A percentile compares a stretch with the other conserved stretches of the same genome.
phyloP scores from a whole-genome alignment of 495 filamentous ascomycete species.

The Stereocaulon alpinum region DNA sequence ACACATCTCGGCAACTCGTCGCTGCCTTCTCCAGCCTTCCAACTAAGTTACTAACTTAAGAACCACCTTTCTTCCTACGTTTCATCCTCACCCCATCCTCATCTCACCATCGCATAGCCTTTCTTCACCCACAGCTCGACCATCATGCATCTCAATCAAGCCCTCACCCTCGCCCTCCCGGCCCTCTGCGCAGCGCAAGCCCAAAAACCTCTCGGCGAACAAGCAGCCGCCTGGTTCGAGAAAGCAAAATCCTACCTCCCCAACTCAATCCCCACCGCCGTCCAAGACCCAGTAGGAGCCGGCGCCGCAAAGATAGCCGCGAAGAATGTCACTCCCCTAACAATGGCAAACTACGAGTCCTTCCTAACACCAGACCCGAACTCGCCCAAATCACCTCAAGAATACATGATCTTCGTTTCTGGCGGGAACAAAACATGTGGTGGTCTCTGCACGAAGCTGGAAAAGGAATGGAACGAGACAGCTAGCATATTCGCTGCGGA shows the following conservation, averaged over 20 bases:
- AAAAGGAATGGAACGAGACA: slow-evolving; percentile 55
- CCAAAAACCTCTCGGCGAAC: slow-evolving; percentile 61
- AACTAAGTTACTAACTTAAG: no score
- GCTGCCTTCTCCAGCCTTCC: neutral
- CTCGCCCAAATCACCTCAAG: slow-evolving; percentile 45
- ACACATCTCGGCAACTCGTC: no score
- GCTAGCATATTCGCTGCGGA: slow-evolving; percentile 54
- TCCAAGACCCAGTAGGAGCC: slow-evolving; percentile 40
- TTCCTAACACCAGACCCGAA: slow-evolving; percentile 50
- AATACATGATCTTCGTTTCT: slow-evolving; percentile 73
- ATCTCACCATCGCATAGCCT: neutral
- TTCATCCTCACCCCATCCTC: neutral
- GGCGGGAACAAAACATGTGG: slow-evolving; percentile 86
- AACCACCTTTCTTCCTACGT: neutral
- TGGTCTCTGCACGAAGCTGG: slow-evolving; percentile 39
- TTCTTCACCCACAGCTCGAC: slow-evolving; percentile 8
- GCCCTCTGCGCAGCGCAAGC: slow-evolving; percentile 61
- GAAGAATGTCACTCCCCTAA: slow-evolving; percentile 50
- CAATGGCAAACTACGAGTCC: slow-evolving; percentile 60
- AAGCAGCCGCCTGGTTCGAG: slow-evolving; percentile 54
- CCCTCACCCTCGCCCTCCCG: slow-evolving; percentile 55
- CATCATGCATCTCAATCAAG: slow-evolving; percentile 62
- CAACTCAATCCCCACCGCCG: slow-evolving; percentile 35
- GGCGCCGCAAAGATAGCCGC: slow-evolving; percentile 41
- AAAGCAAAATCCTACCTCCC: slow-evolving; percentile 52